phyloP scores from a whole-genome alignment of 2,329 filamentous ascomycete genomes.

The Bisporella sp. region DNA sequence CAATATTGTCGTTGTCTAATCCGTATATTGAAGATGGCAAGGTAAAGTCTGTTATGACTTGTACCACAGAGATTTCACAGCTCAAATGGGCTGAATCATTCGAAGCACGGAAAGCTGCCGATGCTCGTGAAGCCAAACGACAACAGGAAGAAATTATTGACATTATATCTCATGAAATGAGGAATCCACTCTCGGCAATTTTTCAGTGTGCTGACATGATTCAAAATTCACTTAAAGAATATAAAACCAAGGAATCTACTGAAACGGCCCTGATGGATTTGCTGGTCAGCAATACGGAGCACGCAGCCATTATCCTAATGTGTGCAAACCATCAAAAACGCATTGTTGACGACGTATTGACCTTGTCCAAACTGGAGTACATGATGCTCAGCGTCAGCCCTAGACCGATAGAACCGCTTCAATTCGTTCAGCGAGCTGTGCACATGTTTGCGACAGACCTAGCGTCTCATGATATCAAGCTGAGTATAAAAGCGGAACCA shows the following conservation, averaged over 20 bases:
- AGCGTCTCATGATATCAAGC: slow-evolving; percentile 59
- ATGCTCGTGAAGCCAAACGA: slow-evolving; percentile 50
- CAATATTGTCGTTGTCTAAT: slow-evolving; percentile 10
- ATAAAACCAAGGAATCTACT: not conserved
- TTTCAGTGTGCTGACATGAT: slow-evolving; percentile 22
- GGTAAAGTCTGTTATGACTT: slow-evolving; percentile 14
- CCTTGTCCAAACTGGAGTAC: slow-evolving; percentile 69
- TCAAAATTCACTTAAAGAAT: not conserved
- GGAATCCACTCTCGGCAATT: not conserved
- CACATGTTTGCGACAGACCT: slow-evolving; percentile 77
- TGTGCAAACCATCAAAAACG: slow-evolving; percentile 76
- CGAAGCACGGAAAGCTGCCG: slow-evolving; percentile 29
- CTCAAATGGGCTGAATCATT: slow-evolving; percentile 7
- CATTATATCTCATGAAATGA: slow-evolving; percentile 43
- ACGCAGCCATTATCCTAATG: slow-evolving; percentile 69
- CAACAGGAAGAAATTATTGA: slow-evolving; percentile 78
- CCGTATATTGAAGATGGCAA: slow-evolving; percentile 16
- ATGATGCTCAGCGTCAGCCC: slow-evolving; percentile 67
- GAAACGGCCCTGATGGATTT: slow-evolving; percentile 27
- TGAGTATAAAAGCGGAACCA: slow-evolving; percentile 56
- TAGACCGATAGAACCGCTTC: slow-evolving; percentile 54
- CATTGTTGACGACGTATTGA: slow-evolving; percentile 70
- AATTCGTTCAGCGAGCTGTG: slow-evolving; percentile 58
- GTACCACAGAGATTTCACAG: slow-evolving; percentile 9
- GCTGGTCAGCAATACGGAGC: slow-evolving; percentile 52